A percentile compares a stretch with the other conserved stretches of the same genome.
phyloP scores from a whole-genome alignment of 371 early-diverging fungal species.

The Circinella minor region DNA sequence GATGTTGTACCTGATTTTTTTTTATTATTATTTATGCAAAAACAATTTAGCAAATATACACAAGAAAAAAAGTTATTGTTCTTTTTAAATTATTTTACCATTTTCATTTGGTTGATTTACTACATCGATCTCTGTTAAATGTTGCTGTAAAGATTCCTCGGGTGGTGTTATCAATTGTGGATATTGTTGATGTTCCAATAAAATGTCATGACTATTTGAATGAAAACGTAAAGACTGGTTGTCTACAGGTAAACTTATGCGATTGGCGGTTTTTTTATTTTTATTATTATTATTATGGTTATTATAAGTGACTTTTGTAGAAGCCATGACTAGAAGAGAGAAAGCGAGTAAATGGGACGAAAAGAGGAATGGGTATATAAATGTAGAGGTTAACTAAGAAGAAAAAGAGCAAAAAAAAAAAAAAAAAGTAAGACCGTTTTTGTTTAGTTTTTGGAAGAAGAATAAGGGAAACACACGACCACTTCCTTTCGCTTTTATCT shows the following conservation, averaged over 20 bases:
- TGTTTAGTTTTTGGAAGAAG: too few species aligned
- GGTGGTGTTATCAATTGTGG: conserved; percentile 6
- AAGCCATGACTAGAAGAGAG: background rate
- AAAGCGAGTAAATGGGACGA: background rate
- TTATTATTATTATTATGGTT: background rate
- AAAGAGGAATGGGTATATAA: background rate
- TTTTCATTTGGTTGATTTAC: background rate
- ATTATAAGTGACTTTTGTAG: background rate
- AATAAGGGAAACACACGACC: too few species aligned
- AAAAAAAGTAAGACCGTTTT: too few species aligned
- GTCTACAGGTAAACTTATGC: conserved; percentile 1
- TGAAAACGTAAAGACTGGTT: background rate
- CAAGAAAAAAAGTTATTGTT: too few species aligned
- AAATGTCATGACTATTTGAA: background rate
- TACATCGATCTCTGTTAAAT: background rate
- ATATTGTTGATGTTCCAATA: conserved; percentile 1
- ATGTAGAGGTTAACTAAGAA: background rate
- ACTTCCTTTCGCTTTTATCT: too few species aligned
- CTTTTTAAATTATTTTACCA: background rate
- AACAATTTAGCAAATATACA: background rate
- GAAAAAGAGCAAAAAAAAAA: background rate
- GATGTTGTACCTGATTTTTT: background rate
- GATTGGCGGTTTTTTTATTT: background rate
- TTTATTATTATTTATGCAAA: background rate
- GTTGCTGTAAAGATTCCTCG: background rate